Conservation (phyloP, 257 asterid genomes). For the Solanum lycopersicoides region DNA sequence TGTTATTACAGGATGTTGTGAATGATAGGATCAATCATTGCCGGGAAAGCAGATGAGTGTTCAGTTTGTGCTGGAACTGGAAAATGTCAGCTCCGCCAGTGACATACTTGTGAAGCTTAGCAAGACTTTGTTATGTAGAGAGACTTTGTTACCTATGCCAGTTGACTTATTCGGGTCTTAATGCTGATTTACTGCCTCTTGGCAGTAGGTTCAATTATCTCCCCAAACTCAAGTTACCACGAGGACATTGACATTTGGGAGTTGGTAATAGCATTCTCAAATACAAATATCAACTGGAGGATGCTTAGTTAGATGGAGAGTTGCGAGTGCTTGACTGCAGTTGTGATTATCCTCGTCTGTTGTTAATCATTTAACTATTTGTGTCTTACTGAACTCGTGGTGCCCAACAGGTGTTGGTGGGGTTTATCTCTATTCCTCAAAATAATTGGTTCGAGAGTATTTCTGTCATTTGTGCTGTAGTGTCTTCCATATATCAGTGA, state of each 20-base stretch:
- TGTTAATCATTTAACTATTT: background rate
- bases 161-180: background rate
- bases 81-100: conserved; percentile 39
- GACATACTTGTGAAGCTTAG: background rate
- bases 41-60: conserved; percentile 80
- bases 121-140: background rate
- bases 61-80: conserved; percentile 89
- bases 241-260: background rate
- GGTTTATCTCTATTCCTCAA: background rate
- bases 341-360: background rate
- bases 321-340: background rate
- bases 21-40: conserved; percentile 73
- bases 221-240: background rate
- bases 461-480: background rate
- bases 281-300: background rate
- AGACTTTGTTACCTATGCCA: background rate
- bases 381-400: background rate
- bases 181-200: background rate
- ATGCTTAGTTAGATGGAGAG: background rate
- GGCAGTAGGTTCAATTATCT: background rate
- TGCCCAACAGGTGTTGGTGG: background rate
- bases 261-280: background rate
- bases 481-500: background rate
- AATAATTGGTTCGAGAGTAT: background rate
- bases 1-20: conserved; percentile 67